Conservation (phyloP, 1,284 basidiomycete species). For the Boletus smithii region DNA sequence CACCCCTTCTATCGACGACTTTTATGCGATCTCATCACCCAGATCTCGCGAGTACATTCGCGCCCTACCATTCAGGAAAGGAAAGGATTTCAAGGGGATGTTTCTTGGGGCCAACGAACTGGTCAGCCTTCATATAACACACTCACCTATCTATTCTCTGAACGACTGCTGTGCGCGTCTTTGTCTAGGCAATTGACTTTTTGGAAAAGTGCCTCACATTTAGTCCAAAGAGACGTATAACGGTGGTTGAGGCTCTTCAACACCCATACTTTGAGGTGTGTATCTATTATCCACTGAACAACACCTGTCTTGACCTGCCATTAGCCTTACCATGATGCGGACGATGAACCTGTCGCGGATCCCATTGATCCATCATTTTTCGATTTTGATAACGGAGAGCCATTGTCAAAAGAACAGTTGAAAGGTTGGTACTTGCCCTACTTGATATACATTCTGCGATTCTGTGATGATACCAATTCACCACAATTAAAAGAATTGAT, state of each 20-base stretch:
- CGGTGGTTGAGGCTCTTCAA: constrained; percentile 83
- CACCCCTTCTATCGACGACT: constrained; percentile 89
- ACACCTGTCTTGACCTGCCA: background rate
- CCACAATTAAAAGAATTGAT: constrained; percentile 23
- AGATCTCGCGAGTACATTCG: constrained; percentile 91
- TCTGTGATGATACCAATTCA: background rate
- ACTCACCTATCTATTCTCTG: background rate
- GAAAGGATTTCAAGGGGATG: constrained; percentile 70
- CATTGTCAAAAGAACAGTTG: constrained; percentile 64
- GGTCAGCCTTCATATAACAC: constrained; percentile 34
- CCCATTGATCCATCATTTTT: constrained; percentile 86
- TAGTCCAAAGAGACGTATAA: constrained; percentile 87
- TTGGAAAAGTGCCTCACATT: constrained; percentile 90
- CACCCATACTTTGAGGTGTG: constrained; percentile 88
- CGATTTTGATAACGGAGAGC: constrained; percentile 76
- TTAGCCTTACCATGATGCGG: constrained; percentile 85
- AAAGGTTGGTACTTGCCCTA: constrained; percentile 49
- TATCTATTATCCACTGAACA: background rate
- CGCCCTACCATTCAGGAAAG: constrained; percentile 87
- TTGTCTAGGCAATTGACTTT: constrained; percentile 72
- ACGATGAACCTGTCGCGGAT: constrained; percentile 81
- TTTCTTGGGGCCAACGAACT: constrained; percentile 83
- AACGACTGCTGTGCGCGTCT: background rate
- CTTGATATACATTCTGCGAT: background rate
- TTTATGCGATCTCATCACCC: constrained; percentile 85